These are phyloP conservation scores for Boletus bicolor DNA, from an alignment of 768 basidiomycete genomes.

Conservation along the genomic window DNA sequence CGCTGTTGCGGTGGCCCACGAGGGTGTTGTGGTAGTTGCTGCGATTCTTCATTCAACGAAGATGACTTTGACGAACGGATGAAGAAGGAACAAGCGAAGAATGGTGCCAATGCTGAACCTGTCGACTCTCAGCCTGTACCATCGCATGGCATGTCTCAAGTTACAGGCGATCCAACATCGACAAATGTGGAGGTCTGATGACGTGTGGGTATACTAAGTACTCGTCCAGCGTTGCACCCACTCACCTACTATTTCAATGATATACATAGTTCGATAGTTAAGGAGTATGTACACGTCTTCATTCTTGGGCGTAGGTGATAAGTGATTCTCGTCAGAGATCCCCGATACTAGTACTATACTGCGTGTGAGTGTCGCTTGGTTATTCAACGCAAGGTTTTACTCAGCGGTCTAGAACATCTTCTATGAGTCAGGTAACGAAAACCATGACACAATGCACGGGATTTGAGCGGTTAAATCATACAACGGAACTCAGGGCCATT, in stretches of 20 bases:
- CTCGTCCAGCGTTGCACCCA: neutral
- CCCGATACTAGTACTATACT: neutral
- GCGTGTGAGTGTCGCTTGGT: neutral
- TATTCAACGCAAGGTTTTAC: neutral
- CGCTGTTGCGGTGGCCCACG: constrained; percentile 26
- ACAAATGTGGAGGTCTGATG: neutral
- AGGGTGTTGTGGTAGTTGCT: constrained; percentile 30
- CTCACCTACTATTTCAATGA: neutral
- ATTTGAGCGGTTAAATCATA: neutral
- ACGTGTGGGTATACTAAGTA: neutral
- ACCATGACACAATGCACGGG: neutral
- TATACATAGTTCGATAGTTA: neutral
- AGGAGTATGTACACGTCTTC: neutral
- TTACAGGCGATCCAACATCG: constrained; percentile 2
- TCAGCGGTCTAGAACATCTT: neutral
- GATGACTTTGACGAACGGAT: constrained; percentile 31
- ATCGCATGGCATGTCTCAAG: constrained; percentile 17
- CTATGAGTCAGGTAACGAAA: neutral
- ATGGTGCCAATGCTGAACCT: constrained; percentile 5
- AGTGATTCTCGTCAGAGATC: neutral
- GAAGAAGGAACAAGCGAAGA: constrained; percentile 23
- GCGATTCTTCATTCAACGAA: constrained; percentile 26
- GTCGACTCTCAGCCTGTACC: constrained; percentile 24
- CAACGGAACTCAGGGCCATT: neutral
- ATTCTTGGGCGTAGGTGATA: neutral